Evolutionary conservation across 23 red algal species (phyloP).

Genomic region (Gracilaria gracilis): DNA sequence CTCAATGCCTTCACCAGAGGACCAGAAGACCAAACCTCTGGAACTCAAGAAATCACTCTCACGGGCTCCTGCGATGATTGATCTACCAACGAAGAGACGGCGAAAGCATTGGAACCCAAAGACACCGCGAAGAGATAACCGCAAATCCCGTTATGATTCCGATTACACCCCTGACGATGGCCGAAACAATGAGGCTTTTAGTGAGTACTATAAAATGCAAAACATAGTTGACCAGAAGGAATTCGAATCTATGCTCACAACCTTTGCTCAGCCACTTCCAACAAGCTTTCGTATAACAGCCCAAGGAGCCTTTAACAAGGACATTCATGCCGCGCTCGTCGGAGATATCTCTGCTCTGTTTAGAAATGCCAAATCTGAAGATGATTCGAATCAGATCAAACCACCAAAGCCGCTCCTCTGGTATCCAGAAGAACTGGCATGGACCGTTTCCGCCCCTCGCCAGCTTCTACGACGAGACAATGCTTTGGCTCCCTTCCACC

Average conservation of each 20-base stretch:
- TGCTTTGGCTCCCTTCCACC: constrained; percentile 76
- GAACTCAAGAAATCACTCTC: background rate
- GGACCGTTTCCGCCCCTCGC: constrained; percentile 83
- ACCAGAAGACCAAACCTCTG: background rate
- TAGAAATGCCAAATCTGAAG: background rate
- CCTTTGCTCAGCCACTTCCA: constrained; percentile 64
- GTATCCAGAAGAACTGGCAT: constrained; percentile 93
- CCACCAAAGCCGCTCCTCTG: constrained; percentile 58
- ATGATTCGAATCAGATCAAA: constrained; percentile 28
- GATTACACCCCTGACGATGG: constrained; percentile 64
- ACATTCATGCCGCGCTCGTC: constrained; percentile 31
- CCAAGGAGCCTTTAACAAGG: constrained; percentile 16
- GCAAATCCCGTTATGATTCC: constrained; percentile 58
- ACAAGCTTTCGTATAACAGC: constrained; percentile 73
- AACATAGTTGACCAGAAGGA: constrained; percentile 54
- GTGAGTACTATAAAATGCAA: constrained; percentile 65
- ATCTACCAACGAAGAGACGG: constrained; percentile 53
- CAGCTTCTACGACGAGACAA: constrained; percentile 76
- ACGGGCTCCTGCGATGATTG: constrained; percentile 1
- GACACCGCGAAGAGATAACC: constrained; percentile 52
- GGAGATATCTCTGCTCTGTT: constrained; percentile 52
- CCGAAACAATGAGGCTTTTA: constrained; percentile 68
- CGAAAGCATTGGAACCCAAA: background rate
- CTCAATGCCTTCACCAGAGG: constrained; percentile 1
- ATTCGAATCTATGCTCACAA: constrained; percentile 49